Conservation (phyloP, 2,329 filamentous ascomycete species). For the Epicoccum nigrum region DNA sequence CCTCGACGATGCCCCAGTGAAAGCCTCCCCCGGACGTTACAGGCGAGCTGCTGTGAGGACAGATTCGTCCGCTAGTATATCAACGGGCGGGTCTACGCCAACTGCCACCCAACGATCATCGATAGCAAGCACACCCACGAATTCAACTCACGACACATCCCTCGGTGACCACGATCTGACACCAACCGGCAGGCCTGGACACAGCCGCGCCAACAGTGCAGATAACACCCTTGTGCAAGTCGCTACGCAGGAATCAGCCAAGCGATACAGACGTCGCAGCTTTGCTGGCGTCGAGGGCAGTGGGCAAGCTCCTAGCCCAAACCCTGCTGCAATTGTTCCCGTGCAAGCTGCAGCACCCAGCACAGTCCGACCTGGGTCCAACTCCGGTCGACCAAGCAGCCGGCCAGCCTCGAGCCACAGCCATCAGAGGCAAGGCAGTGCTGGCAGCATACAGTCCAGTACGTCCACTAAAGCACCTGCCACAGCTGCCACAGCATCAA, state of each 20-base stretch:
- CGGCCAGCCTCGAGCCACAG: conserved; percentile 43
- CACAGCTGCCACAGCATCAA: conserved; percentile 21
- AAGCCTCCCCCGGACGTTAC: conserved; percentile 82
- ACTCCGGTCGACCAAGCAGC: conserved; percentile 37
- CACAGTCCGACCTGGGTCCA: conserved; percentile 36
- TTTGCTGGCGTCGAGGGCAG: conserved; percentile 68
- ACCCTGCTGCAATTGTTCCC: conserved; percentile 19
- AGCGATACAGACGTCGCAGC: conserved; percentile 81
- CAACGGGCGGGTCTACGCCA: conserved; percentile 34
- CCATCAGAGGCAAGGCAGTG: conserved; percentile 48
- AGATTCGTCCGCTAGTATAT: conserved; percentile 52
- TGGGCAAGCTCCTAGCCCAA: conserved; percentile 24
- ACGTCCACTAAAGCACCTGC: conserved; percentile 32
- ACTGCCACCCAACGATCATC: conserved; percentile 42
- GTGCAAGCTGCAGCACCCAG: conserved; percentile 22
- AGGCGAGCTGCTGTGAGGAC: conserved; percentile 68
- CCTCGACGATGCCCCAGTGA: conserved; percentile 63
- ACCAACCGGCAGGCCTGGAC: conserved; percentile 51
- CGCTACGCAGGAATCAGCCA: conserved; percentile 68
- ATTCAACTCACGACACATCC: conserved; percentile 62
- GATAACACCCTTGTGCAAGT: conserved; percentile 73
- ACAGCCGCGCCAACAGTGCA: conserved; percentile 64
- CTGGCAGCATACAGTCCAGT: conserved; percentile 45
- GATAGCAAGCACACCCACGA: conserved; percentile 53
- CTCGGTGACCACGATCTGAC: conserved; percentile 51